Conservation (phyloP, 345 rosid species). For the Acer yangbiense region DNA sequence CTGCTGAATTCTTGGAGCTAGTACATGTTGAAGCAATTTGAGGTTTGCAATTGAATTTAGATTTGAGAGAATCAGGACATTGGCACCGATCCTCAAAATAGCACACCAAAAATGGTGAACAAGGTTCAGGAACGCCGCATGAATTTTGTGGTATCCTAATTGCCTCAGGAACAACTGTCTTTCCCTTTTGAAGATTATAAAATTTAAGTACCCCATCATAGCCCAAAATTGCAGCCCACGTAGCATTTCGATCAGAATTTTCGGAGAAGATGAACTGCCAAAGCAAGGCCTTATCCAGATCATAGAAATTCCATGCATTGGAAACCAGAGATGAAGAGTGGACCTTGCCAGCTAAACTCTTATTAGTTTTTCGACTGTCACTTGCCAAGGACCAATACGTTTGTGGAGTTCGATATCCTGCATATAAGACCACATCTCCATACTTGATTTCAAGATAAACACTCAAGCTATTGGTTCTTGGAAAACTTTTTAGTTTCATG, state of each 20-base stretch:
- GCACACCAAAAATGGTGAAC: constrained; percentile 39
- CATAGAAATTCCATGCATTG: constrained; percentile 59
- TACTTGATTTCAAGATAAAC: constrained; percentile 37
- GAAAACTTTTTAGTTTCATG: constrained; percentile 46
- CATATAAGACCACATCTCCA: constrained; percentile 44
- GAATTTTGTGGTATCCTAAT: constrained; percentile 40
- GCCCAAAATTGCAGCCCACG: constrained; percentile 45
- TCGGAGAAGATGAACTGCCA: constrained; percentile 42
- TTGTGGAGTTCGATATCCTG: constrained; percentile 43
- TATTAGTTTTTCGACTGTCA: constrained; percentile 32
- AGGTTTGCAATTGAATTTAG: constrained; percentile 30
- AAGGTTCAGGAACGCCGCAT: constrained; percentile 46
- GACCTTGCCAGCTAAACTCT: constrained; percentile 32
- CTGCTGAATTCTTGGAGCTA: constrained; percentile 16
- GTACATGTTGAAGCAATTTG: constrained; percentile 33
- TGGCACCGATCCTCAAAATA: constrained; percentile 36
- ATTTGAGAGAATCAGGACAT: constrained; percentile 36
- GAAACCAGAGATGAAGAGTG: constrained; percentile 35
- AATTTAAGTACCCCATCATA: constrained; percentile 40
- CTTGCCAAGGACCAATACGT: constrained; percentile 49
- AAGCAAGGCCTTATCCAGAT: constrained; percentile 32
- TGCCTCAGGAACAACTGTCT: constrained; percentile 24
- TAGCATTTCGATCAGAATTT: constrained; percentile 34
- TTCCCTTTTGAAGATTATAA: constrained; percentile 34
- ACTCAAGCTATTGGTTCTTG: constrained; percentile 17